Conservation (phyloP, 371 early-diverging fungal species). For the Thermomucor indicae-seudaticae region DNA sequence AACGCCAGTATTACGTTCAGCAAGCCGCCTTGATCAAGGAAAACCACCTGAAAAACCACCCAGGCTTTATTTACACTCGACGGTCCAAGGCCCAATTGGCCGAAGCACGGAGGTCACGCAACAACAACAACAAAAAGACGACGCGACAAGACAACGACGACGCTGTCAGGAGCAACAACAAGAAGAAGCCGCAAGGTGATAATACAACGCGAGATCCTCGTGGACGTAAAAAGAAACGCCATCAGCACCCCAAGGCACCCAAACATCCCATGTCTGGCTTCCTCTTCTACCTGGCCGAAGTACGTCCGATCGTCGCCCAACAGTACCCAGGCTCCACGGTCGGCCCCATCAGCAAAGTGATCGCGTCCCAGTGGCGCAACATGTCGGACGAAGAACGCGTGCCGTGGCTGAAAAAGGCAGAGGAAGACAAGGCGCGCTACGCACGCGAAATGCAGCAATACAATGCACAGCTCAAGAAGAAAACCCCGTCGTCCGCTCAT, state of each 20-base stretch:
- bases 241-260: slow-evolving; percentile 69
- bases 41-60: slow-evolving; percentile 55
- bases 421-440: slow-evolving; percentile 72
- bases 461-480: slow-evolving; percentile 24
- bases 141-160: neutral
- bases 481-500: neutral
- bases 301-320: slow-evolving; percentile 52
- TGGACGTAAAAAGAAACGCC: slow-evolving; percentile 63
- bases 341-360: slow-evolving; percentile 68
- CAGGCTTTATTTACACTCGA: slow-evolving; percentile 59
- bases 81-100: slow-evolving; percentile 57
- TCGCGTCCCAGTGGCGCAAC: slow-evolving; percentile 62
- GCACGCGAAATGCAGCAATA: slow-evolving; percentile 68
- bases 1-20: slow-evolving; percentile 29
- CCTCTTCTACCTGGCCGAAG: slow-evolving; percentile 62
- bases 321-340: slow-evolving; percentile 65
- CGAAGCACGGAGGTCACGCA: slow-evolving; percentile 38
- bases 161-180: slow-evolving; percentile 3
- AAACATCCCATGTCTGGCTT: slow-evolving; percentile 82
- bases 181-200: slow-evolving; percentile 1
- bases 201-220: slow-evolving; percentile 41
- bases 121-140: neutral
- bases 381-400: slow-evolving; percentile 53
- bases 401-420: slow-evolving; percentile 67
- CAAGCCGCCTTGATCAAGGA: slow-evolving; percentile 49